Percentiles rank a stretch among this genome's conserved stretches.
These are phyloP conservation scores for Aspergillus novofumigatus DNA, from an alignment of 2,329 filamentous ascomycete species.

Conservation along the genomic window DNA sequence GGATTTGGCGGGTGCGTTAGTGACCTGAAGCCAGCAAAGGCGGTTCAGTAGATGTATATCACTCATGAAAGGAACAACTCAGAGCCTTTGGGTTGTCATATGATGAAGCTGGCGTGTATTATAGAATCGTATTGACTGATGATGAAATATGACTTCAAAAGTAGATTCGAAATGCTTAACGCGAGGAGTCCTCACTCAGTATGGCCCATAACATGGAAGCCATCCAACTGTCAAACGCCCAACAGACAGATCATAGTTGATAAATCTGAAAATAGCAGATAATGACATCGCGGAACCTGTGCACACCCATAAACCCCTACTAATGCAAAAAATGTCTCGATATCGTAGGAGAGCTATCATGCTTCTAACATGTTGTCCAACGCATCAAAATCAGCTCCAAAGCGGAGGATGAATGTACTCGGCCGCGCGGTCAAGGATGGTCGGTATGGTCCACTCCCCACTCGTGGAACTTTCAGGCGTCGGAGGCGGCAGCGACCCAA, in stretches of 20 bases:
- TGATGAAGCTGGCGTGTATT: neutral
- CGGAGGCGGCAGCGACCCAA: slow-evolving; percentile 40
- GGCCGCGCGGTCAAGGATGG: slow-evolving; percentile 43
- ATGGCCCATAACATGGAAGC: neutral
- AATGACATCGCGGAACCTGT: neutral
- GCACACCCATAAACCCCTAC: slow-evolving; percentile 1
- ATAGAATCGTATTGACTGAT: neutral
- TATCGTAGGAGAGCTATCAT: neutral
- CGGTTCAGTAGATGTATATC: neutral
- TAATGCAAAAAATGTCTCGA: slow-evolving; percentile 1
- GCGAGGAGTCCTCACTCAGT: no score
- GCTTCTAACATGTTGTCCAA: neutral
- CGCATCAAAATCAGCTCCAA: slow-evolving; percentile 29
- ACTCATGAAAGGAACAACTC: neutral
- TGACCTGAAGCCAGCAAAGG: slow-evolving; percentile 6
- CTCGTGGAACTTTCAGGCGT: slow-evolving; percentile 47
- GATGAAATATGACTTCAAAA: neutral
- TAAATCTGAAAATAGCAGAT: neutral
- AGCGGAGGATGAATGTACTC: slow-evolving; percentile 47
- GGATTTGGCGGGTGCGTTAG: slow-evolving; percentile 30
- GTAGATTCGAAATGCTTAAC: neutral
- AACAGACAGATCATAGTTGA: neutral
- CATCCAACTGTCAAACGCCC: neutral
- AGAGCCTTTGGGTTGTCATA: neutral
- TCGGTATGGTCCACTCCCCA: slow-evolving; percentile 44